phyloP scores from a whole-genome alignment of 768 basidiomycete genomes.

The Candolleomyces eurysporus region DNA sequence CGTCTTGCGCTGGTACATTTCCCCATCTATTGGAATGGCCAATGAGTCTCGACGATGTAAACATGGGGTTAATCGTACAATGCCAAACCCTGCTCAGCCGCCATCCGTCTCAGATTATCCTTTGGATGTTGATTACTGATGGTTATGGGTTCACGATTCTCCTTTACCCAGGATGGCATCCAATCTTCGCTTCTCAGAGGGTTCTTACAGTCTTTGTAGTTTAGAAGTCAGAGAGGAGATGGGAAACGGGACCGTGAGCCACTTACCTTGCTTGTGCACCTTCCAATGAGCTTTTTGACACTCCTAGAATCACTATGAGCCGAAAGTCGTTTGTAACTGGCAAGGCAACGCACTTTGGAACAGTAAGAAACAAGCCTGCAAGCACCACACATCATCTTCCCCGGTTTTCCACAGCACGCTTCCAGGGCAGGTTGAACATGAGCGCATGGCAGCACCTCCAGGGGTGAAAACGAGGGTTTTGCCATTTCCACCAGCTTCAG shows the following conservation, averaged over 20 bases:
- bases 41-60: neutral
- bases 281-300: neutral
- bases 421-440: conserved; percentile 22
- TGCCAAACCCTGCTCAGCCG: too few relatives aligned
- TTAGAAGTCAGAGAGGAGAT: too few relatives aligned
- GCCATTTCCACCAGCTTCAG: neutral
- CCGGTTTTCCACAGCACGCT: conserved; percentile 24
- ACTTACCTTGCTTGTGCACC: neutral
- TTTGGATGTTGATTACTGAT: neutral
- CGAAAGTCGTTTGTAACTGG: too few relatives aligned
- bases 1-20: neutral
- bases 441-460: conserved; percentile 29
- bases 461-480: conserved; percentile 12
- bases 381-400: conserved; percentile 17
- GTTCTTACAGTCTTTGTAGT: neutral
- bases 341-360: conserved; percentile 21
- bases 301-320: neutral
- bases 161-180: neutral
- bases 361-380: conserved; percentile 40
- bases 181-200: neutral
- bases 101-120: neutral
- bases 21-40: neutral
- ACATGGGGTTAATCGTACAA: neutral
- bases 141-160: neutral
- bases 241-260: neutral